A percentile compares a stretch with the other conserved stretches of the same genome.
These are phyloP conservation scores for Coemansia sp. DNA, from an alignment of 192 early-diverging fungal species.

Conservation along the genomic window DNA sequence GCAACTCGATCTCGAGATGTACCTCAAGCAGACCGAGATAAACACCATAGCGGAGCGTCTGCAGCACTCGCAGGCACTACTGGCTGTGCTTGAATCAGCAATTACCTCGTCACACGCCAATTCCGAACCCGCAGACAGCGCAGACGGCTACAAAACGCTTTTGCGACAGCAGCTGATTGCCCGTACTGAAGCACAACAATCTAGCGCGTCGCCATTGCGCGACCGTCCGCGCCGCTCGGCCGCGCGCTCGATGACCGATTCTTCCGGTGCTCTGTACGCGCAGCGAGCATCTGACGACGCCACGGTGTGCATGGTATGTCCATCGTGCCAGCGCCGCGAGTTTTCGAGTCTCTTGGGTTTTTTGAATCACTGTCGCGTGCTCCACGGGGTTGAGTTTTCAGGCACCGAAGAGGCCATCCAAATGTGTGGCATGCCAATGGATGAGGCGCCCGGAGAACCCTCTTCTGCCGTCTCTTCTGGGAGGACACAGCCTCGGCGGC, in stretches of 20 bases:
- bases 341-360: slow-evolving; percentile 87
- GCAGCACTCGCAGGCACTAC: slow-evolving; percentile 54
- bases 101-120: slow-evolving; percentile 44
- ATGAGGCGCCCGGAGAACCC: neutral
- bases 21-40: slow-evolving; percentile 64
- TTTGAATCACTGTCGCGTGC: slow-evolving; percentile 75
- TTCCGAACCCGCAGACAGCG: slow-evolving; percentile 4
- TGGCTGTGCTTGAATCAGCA: slow-evolving; percentile 55
- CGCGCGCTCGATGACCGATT: slow-evolving; percentile 4
- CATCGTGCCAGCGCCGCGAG: slow-evolving; percentile 67
- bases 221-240: slow-evolving; percentile 18
- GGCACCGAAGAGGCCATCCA: slow-evolving; percentile 71
- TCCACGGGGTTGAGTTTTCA: slow-evolving; percentile 70
- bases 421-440: slow-evolving; percentile 62
- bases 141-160: slow-evolving; percentile 24
- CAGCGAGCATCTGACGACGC: slow-evolving; percentile 40
- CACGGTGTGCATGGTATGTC: slow-evolving; percentile 69
- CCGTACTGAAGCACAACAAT: neutral
- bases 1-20: slow-evolving; percentile 77
- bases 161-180: slow-evolving; percentile 9
- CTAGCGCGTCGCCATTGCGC: slow-evolving; percentile 2
- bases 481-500: neutral
- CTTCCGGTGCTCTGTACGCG: slow-evolving; percentile 21
- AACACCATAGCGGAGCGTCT: slow-evolving; percentile 61
- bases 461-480: neutral